These are phyloP conservation scores for Drosera spatulata DNA, from an alignment of 179 eudicot species.

Conservation along the genomic window DNA sequence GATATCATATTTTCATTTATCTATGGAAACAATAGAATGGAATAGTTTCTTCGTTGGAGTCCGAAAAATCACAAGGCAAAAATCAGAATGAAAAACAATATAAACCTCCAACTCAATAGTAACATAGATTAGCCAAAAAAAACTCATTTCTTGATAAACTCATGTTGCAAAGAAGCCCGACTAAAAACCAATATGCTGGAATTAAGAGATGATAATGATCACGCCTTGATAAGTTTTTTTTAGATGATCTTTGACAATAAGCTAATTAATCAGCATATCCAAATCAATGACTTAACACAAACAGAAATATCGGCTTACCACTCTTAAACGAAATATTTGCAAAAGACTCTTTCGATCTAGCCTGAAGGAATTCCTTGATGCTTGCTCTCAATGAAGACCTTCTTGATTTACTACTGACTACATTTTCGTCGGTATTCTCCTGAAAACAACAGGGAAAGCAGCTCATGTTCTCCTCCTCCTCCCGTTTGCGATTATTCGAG, in stretches of 20 bases:
- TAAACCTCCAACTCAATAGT: too few species aligned
- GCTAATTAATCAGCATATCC: neutral
- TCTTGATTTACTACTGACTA: neutral
- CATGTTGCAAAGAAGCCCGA: too few species aligned
- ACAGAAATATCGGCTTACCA: constrained; percentile 1
- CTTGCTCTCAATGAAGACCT: constrained; percentile 7
- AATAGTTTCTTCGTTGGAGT: too few species aligned
- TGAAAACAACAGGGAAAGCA: constrained; percentile 9
- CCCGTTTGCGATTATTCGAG: neutral
- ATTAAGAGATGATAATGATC: neutral
- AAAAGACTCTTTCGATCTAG: constrained; percentile 9
- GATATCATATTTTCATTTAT: too few species aligned
- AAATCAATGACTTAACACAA: neutral
- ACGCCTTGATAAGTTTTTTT: neutral
- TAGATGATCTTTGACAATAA: too few species aligned
- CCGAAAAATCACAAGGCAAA: too few species aligned
- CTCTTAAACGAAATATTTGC: constrained; percentile 13
- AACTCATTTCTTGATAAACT: too few species aligned
- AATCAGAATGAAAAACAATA: too few species aligned
- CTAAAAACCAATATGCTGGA: too few species aligned
- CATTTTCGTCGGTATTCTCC: neutral
- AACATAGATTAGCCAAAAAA: too few species aligned
- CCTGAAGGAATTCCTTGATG: constrained; percentile 8
- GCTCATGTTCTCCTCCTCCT: constrained; percentile 2
- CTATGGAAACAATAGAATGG: too few species aligned